Conservation (phyloP, 2,329 filamentous ascomycete genomes). For the Cladosporium sp. region DNA sequence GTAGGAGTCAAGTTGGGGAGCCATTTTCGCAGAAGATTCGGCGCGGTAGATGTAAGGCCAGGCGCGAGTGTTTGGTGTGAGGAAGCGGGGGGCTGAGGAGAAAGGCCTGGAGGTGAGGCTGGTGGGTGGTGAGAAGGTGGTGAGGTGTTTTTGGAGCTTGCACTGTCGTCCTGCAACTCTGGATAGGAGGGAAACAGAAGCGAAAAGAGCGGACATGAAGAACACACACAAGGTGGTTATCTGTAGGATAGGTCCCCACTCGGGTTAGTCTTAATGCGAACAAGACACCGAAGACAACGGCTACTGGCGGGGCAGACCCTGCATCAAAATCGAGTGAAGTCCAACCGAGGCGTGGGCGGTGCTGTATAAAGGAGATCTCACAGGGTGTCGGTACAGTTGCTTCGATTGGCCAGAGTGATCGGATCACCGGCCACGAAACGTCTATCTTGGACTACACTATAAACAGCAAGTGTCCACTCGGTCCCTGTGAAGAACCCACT, state of each 20-base stretch:
- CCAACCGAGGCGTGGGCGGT: background rate
- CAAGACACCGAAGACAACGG: background rate
- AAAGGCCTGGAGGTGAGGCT: background rate
- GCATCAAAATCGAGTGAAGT: background rate
- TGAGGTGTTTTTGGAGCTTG: background rate
- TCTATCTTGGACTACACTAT: background rate
- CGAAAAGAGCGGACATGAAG: conserved; percentile 8
- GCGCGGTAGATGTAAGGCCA: conserved; percentile 52
- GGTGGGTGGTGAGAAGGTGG: background rate
- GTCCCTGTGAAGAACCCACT: background rate
- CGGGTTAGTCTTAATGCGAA: conserved; percentile 5
- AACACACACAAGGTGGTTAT: conserved; percentile 14
- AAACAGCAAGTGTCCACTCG: background rate
- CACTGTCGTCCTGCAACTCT: conserved; percentile 12
- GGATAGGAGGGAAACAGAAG: background rate
- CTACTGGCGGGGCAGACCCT: conserved; percentile 9
- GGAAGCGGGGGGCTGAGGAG: background rate
- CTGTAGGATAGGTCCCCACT: background rate
- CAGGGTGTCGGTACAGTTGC: too few relatives aligned
- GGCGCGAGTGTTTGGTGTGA: conserved; percentile 20
- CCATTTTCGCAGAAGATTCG: conserved; percentile 61
- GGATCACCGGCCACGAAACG: background rate
- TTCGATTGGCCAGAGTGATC: background rate
- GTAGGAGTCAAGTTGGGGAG: conserved; percentile 84
- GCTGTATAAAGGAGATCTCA: background rate